These are phyloP conservation scores for Sisymbrium altissimum DNA, from an alignment of 345 rosid species.

Conservation along the genomic window DNA sequence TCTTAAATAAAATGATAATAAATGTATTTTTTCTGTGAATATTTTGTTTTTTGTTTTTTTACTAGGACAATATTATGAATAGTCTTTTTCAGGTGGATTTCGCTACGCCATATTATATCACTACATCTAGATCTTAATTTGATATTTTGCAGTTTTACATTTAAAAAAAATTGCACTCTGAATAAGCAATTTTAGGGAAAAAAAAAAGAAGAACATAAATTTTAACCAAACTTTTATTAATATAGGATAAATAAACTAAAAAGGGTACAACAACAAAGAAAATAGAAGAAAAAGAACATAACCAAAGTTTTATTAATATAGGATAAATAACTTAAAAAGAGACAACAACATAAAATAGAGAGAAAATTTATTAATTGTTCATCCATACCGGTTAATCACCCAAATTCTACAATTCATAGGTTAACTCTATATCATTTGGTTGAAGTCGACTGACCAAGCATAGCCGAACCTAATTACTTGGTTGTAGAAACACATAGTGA, in stretches of 20 bases:
- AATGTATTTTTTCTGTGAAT: neutral
- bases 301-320: constrained; percentile 12
- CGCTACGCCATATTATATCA: too few relatives aligned
- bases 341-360: neutral
- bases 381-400: neutral
- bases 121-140: neutral
- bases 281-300: neutral
- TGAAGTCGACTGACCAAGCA: neutral
- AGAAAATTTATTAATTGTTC: neutral
- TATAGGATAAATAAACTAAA: neutral
- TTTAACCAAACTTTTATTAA: neutral
- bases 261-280: neutral
- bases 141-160: neutral
- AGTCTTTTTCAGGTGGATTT: neutral
- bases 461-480: neutral
- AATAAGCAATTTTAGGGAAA: too few relatives aligned
- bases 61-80: neutral
- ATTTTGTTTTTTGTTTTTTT: neutral
- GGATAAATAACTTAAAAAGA: neutral
- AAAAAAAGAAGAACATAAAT: too few relatives aligned
- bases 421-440: neutral
- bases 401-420: neutral
- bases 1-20: too few relatives aligned
- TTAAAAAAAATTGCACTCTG: too few relatives aligned
- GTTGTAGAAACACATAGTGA: constrained; percentile 20